Evolutionary conservation across 78 protist species (phyloP).

Genomic region (Bodo saltans): DNA sequence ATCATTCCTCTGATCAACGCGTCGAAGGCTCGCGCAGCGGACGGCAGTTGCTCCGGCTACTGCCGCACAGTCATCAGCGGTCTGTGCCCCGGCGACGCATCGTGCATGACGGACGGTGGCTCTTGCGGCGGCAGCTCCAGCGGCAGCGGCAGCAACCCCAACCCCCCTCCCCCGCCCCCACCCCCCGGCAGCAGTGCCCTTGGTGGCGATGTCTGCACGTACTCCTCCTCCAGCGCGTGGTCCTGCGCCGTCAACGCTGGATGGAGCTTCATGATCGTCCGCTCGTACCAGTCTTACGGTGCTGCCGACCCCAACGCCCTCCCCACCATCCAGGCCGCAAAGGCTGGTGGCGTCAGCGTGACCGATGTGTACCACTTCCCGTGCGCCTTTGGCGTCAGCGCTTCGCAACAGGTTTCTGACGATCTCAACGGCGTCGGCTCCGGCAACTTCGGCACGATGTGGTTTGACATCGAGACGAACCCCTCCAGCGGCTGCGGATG

Average conservation of each 20-base stretch:
- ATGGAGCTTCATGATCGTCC: neutral
- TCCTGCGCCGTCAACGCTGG: neutral
- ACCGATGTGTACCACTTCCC: neutral
- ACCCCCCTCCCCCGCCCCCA: too few relatives aligned
- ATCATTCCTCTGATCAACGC: too few relatives aligned
- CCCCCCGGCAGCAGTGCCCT: too few relatives aligned
- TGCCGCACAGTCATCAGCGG: too few relatives aligned
- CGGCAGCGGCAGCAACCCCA: too few relatives aligned
- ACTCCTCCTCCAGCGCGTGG: neutral
- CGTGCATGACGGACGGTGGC: too few relatives aligned
- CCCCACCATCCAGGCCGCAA: neutral
- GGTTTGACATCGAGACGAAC: constrained; percentile 5
- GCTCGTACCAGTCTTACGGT: neutral
- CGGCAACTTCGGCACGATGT: constrained; percentile 16
- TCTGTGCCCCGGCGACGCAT: too few relatives aligned
- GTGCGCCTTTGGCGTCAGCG: neutral
- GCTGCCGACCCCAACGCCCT: neutral
- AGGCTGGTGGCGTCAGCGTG: neutral
- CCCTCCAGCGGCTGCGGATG: neutral
- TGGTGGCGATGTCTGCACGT: neutral
- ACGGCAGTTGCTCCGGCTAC: too few relatives aligned
- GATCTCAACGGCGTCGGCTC: neutral
- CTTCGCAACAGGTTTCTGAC: neutral
- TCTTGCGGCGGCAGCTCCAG: too few relatives aligned
- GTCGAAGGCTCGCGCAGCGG: too few relatives aligned